These are phyloP conservation scores for Pestalotiopsis sp. DNA, from an alignment of 2,329 filamentous ascomycete genomes.

Conservation along the genomic window DNA sequence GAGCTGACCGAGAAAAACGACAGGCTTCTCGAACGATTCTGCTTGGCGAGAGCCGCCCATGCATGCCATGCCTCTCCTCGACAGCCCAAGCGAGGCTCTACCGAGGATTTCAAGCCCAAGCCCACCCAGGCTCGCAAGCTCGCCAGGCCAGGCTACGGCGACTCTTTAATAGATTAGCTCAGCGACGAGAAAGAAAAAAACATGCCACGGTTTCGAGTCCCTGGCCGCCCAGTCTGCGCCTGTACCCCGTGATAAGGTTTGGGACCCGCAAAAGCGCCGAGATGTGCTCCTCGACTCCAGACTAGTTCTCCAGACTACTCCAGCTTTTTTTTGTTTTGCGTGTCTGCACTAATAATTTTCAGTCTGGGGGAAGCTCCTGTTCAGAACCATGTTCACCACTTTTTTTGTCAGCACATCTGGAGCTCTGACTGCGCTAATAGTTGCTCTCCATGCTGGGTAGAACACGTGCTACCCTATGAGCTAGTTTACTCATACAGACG, in stretches of 20 bases:
- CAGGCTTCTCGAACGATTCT: constrained; percentile 6
- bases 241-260: background rate
- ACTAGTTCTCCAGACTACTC: background rate
- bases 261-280: constrained; percentile 14
- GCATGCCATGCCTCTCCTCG: background rate
- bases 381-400: background rate
- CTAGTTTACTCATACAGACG: no score
- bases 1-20: background rate
- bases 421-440: background rate
- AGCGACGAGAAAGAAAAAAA: background rate
- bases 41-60: background rate
- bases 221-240: background rate
- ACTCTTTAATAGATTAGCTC: background rate
- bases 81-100: background rate
- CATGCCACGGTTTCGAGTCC: background rate
- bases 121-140: background rate
- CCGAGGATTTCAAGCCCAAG: background rate
- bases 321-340: background rate
- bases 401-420: background rate
- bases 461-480: no score
- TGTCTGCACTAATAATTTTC: background rate
- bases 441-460: background rate
- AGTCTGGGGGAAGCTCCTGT: background rate
- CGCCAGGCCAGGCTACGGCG: no score
- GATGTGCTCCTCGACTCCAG: constrained; percentile 2